Evolutionary conservation across 768 basidiomycete genomes (phyloP), one percentile per base, ranked within the genome.

Genomic region (Boletus subparvulus): DNA sequence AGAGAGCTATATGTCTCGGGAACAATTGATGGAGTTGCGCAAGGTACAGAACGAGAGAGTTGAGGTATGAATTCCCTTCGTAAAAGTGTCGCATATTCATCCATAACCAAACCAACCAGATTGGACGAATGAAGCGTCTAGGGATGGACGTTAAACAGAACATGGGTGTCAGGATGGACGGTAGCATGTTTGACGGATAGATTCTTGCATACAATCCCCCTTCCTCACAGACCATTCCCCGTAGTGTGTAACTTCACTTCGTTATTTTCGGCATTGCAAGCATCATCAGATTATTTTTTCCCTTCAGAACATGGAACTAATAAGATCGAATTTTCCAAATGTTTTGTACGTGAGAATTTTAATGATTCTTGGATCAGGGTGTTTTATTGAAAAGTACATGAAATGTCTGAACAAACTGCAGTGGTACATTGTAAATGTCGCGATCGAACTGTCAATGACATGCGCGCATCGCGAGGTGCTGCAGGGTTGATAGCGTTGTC

Each of bases 141-240:
- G 92, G 92, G 2, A 90, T 94, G 88, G 90, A 93, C 17, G 78
- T 94, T 52, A 90, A 88, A 64, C 83, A 87, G 68, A 92, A 78
- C 62, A 84, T 92, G 80, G 92, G 92, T 42, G 90, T 94, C 42
- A 77, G 92, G 49, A 94, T 94, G 92, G 92, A 94, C 61, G 85
- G 85, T 17, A 79, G 77, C 9, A 69, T 78, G 73, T 82, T 87
- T 61, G 84, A 86, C 26, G 83, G 61, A 37, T 71, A 62, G 61
- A 43, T 36, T 44, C 14, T 37, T 17, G 53, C 30, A 43, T 41
- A 49, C 37, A 12, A n/a, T 54, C 17, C 26, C 8, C n/a, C 26
- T 6, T 14, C 32, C 32, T 10, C 24, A 12, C 14, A 32, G 35
- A 39, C 45, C 16, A 35, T 32, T 32, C 58, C 30, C 19, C 40